Conservation (phyloP, 2,329 filamentous ascomycete genomes). For the Fusarium proliferatum region DNA sequence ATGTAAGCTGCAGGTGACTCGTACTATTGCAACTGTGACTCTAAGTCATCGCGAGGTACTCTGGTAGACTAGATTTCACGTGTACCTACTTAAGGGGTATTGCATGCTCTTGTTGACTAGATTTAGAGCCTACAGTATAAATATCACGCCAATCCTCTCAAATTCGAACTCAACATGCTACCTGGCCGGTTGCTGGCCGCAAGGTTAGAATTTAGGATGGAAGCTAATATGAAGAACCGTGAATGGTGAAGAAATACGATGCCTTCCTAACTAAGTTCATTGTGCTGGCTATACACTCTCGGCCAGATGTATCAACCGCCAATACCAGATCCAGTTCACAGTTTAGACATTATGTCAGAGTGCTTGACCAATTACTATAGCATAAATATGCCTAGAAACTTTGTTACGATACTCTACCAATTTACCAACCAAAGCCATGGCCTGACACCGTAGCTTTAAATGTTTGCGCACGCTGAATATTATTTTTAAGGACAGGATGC, state of each 20-base stretch:
- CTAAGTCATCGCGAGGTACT: neutral
- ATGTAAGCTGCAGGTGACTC: neutral
- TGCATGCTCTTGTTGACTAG: neutral
- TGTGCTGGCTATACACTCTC: neutral
- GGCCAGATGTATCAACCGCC: rapidly evolving
- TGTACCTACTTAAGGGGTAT: rapidly evolving
- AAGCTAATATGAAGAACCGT: neutral
- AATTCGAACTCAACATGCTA: neutral
- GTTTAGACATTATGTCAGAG: neutral
- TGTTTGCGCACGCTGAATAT: neutral
- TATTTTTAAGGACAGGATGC: neutral
- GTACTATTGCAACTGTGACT: neutral
- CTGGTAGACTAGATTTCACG: neutral
- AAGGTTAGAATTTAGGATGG: neutral
- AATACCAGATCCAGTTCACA: neutral
- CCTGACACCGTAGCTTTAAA: neutral
- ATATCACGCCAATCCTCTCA: neutral
- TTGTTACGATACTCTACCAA: neutral
- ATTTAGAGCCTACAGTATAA: neutral
- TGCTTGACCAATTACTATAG: neutral
- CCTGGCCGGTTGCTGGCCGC: neutral
- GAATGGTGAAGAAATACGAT: neutral
- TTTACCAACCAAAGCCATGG: too few relatives aligned
- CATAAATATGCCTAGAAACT: neutral
- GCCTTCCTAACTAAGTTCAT: neutral